A percentile compares a stretch with the other conserved stretches of the same genome.
Evolutionary conservation across 2,329 filamentous ascomycete genomes (phyloP).

Genomic region (Colletotrichum sp.): DNA sequence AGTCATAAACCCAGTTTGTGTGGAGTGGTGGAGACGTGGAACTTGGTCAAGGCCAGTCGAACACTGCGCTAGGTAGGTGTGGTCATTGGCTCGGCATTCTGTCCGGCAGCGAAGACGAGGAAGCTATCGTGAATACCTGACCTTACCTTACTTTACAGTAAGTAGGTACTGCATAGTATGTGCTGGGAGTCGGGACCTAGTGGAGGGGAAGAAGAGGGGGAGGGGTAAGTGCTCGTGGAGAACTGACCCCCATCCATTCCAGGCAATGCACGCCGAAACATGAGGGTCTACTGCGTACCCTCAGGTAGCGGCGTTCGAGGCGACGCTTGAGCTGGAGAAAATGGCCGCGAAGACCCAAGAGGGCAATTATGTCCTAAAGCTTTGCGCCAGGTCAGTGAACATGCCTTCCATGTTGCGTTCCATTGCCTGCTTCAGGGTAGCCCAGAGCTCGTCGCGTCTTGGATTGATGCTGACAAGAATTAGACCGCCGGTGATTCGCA

Average conservation of each 20-base stretch:
- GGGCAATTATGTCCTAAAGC: constrained; percentile 12
- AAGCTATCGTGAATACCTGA: not conserved
- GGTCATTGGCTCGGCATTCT: constrained; percentile 2
- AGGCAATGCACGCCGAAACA: constrained; percentile 9
- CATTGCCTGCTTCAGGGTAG: not conserved
- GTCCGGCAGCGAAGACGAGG: constrained; percentile 1
- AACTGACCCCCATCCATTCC: constrained; percentile 8
- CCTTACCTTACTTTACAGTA: not conserved
- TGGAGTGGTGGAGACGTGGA: not conserved
- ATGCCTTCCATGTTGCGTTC: not conserved
- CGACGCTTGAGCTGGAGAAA: not conserved
- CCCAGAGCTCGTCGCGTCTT: not conserved
- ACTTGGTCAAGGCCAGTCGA: not conserved
- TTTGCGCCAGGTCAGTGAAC: not conserved
- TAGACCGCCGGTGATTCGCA: not conserved
- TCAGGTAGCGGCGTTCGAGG: not conserved
- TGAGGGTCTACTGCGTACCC: not conserved
- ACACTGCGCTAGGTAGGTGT: not conserved
- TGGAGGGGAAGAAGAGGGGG: constrained; percentile 1
- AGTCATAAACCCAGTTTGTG: not conserved
- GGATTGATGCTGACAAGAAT: not conserved
- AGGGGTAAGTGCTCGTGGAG: not conserved
- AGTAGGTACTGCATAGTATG: not conserved
- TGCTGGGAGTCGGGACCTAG: not conserved
- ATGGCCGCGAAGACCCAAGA: constrained; percentile 1